Base-by-base conservation (phyloP, 192 early-diverging fungal genomes). In the Mortierella hygrophila region DNA sequence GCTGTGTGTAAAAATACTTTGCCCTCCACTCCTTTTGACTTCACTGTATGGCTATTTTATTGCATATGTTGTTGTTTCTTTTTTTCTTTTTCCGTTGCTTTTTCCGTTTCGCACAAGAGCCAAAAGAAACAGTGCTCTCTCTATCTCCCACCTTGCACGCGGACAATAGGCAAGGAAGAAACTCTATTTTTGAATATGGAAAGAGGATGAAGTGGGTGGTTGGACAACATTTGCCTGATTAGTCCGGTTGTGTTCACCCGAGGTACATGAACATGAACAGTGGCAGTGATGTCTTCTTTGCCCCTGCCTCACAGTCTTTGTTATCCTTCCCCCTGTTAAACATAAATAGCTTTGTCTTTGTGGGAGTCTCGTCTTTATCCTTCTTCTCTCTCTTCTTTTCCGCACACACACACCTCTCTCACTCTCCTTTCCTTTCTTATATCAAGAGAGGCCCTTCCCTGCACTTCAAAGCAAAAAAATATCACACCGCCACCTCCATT, bases 161-260 rank as follows among this genome's bases (percentile, higher is more conserved):
- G 60, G 29, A 32, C 60, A 26, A 32, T 65, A 13, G 4, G 0
- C 60, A 15, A 32, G 23, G 3, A 4, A 32, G 23, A 65, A 65
- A 65, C 60, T 65, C 60, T 65, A 65, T 65, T 65, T 65, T 65
- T 65, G 60, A 65, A 15, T 3, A 21, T 52, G 49, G 49, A 52
- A 52, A 10, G 44, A 26, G 55, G 8, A 23, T 11, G 29, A 65
- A 13, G 13, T 32, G 60, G 60, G 60, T 65, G 26, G 60, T 15
- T 65, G 60, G 60, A 65, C 60, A 65, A 32, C 29, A 29, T 32
- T 65, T 32, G 60, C 60, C 60, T 65, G 29, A 65, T 65, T 65
- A 13, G 60, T 65, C 29, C 11, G n/a, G 55, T 65, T 32, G 60
- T 65, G 60, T 65, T 65, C 60, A 65, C 60, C 60, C 60, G 60